phyloP scores from a whole-genome alignment of 257 asterid genomes.

The Buddleja alternifolia region DNA sequence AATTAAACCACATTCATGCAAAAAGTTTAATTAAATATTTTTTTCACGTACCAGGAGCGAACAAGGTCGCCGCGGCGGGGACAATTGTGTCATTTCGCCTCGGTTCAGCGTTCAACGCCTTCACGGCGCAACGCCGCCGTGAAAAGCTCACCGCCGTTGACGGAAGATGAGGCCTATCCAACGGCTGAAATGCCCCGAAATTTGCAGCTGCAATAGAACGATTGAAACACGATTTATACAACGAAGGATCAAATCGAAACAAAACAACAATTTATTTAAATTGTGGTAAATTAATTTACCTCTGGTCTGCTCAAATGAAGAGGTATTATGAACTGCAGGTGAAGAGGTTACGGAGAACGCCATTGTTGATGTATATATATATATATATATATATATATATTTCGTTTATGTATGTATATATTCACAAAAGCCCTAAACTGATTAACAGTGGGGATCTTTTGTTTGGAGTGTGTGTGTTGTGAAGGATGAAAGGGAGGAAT shows the following conservation, averaged over 20 bases:
- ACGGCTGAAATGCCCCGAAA: constrained; percentile 50
- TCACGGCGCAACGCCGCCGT: constrained; percentile 39
- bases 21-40: background rate
- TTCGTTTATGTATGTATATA: background rate
- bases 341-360: constrained; percentile 63
- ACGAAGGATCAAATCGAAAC: background rate
- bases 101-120: constrained; percentile 41
- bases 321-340: constrained; percentile 44
- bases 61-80: constrained; percentile 42
- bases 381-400: too few relatives aligned
- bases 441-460: too few relatives aligned
- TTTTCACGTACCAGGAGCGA: constrained; percentile 38
- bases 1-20: background rate
- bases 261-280: background rate
- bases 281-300: constrained; percentile 39
- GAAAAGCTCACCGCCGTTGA: constrained; percentile 38
- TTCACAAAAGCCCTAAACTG: constrained; percentile 12
- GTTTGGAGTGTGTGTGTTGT: background rate
- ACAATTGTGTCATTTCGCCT: constrained; percentile 43
- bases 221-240: background rate
- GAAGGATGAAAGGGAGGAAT: constrained; percentile 12
- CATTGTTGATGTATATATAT: constrained; percentile 37
- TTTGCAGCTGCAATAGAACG: constrained; percentile 26
- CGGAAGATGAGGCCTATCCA: constrained; percentile 44
- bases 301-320: constrained; percentile 47